Evolutionary conservation across 768 basidiomycete species (phyloP).

Genomic region (Polyporus arcularius): DNA sequence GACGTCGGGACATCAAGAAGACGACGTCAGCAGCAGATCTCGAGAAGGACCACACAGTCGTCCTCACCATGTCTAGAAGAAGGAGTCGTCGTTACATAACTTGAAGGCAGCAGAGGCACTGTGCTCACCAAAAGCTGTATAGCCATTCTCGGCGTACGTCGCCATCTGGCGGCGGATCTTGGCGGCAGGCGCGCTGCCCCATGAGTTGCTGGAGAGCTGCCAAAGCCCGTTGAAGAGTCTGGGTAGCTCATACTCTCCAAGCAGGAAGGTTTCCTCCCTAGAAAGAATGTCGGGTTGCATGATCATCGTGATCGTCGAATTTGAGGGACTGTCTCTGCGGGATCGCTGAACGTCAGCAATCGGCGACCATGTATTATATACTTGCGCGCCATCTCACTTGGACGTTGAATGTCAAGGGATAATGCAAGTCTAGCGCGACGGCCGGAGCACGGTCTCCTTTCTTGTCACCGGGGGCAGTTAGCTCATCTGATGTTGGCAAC

Average conservation of each 20-base stretch:
- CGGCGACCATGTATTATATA: too few species aligned
- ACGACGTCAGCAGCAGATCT: neutral
- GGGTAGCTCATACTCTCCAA: slow-evolving; percentile 26
- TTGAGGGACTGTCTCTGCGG: neutral
- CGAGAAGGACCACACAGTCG: neutral
- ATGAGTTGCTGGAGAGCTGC: slow-evolving; percentile 85
- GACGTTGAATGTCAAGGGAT: too few species aligned
- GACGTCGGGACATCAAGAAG: neutral
- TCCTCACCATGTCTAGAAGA: slow-evolving; percentile 53
- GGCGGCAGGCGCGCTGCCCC: slow-evolving; percentile 71
- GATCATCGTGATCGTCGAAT: slow-evolving; percentile 1
- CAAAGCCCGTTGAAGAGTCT: slow-evolving; percentile 49
- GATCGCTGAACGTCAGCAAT: too few species aligned
- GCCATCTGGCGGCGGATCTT: slow-evolving; percentile 71
- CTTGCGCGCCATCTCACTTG: too few species aligned
- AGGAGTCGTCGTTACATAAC: neutral
- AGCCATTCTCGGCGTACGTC: slow-evolving; percentile 61
- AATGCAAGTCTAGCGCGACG: too few species aligned
- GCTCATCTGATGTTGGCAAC: too few species aligned
- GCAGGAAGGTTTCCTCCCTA: slow-evolving; percentile 23
- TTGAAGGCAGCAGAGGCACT: neutral
- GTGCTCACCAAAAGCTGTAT: slow-evolving; percentile 61
- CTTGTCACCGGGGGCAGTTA: too few species aligned
- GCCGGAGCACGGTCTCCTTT: too few species aligned
- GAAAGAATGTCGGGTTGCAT: neutral